Evolutionary conservation across 164 flowering plant genomes (phyloP), one percentile per base, ranked within the genome.

Genomic region (Umbellularia californica): DNA sequence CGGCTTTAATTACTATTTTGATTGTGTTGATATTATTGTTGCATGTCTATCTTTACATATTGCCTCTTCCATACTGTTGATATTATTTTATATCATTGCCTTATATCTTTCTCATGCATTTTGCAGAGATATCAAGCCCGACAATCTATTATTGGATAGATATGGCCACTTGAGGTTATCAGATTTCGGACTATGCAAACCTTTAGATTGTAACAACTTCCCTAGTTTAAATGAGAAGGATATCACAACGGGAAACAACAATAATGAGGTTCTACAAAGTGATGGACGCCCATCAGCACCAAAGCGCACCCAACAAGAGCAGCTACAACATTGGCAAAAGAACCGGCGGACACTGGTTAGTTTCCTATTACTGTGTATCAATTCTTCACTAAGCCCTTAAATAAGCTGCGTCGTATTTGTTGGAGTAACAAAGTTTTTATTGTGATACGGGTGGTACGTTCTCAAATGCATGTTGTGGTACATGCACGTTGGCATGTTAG

Each of bases 171-270:
- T 93, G 97, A 93, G 86, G 83, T 77, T 95, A 58, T 95, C 99
- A 65, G 99, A 95, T 86, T 95, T 95, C 87, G 99, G 99, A 33
- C 77, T 95, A 74, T 93, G 99, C 75, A 95, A 95, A 74, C 98
- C 99, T 28, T 76, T 95, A 81, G 99, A 95, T 74, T 93, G 90
- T 82, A 89, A 90, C 79, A 89, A 77, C 82, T 89, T 95, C 74
- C 93, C 79, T 24, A 72, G 58, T 67, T 68, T 77, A 68, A 70
- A 88, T 41, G 97, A 92, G 81, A 90, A 90, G 79, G 98, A 94
- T 77, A 85, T 88, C 72, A 76, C 90, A 35, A 28, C 60, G 15
- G 87, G 79, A 74, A 86, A 72, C 41, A 88, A 83, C 71, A 67
- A 69, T 47, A 88, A 86, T 79, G 92, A 90, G 62, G 82, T 90